Conservation (phyloP, 768 basidiomycete species). For the Naganishia kalamii region DNA sequence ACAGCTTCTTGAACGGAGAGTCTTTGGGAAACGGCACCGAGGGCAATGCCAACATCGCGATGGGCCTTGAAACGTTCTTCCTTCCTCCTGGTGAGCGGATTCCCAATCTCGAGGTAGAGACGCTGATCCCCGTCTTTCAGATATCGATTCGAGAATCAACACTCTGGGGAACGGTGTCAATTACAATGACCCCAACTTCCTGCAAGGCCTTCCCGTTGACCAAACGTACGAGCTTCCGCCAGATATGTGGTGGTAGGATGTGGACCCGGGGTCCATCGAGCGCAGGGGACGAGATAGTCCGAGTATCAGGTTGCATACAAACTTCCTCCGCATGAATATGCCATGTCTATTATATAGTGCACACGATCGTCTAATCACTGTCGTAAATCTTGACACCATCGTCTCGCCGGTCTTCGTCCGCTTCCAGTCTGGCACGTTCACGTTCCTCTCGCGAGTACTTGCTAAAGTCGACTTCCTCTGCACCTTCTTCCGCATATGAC, state of each 20-base stretch:
- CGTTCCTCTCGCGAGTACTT: constrained; percentile 70
- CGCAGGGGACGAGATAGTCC: not conserved
- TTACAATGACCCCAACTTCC: constrained; percentile 9
- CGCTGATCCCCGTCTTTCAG: not conserved
- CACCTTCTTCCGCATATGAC: constrained; percentile 53
- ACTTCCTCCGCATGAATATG: not conserved
- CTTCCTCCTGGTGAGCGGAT: constrained; percentile 34
- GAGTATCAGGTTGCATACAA: not conserved
- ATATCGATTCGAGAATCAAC: constrained; percentile 22
- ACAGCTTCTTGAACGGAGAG: constrained; percentile 45
- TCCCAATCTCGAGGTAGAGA: not conserved
- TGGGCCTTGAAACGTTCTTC: constrained; percentile 45
- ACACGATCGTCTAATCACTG: constrained; percentile 56
- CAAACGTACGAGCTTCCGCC: constrained; percentile 19
- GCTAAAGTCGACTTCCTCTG: constrained; percentile 70
- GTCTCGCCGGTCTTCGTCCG: constrained; percentile 56
- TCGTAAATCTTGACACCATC: constrained; percentile 62
- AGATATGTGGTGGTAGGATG: constrained; percentile 20
- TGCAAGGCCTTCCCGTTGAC: not conserved
- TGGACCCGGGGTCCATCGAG: not conserved
- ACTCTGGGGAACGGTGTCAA: constrained; percentile 10
- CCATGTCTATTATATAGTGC: not conserved
- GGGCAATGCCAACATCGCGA: constrained; percentile 33
- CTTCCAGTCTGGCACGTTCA: constrained; percentile 50
- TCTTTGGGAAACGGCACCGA: constrained; percentile 33